Base-by-base conservation (phyloP, 2,329 filamentous ascomycete genomes). In the Penicillium fuscoglaucum region DNA sequence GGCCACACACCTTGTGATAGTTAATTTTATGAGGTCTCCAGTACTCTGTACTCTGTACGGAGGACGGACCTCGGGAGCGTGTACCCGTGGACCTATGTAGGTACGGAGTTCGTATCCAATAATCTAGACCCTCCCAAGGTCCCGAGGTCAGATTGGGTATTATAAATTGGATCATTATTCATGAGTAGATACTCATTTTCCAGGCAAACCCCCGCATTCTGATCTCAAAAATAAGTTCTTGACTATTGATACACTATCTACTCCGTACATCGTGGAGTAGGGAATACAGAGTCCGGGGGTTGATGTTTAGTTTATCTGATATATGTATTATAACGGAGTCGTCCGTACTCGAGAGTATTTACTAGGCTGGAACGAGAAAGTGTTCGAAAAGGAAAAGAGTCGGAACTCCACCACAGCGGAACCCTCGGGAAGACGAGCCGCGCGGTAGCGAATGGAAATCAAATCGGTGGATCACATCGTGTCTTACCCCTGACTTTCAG, bases 391-490 rank as follows among this genome's bases (percentile, higher is more conserved):
- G 31, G 55, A 49, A 49, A 66, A 61, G 46, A 62, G 46, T 50
- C 54, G 60, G 37, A 40, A 45, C 63, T 64, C 64, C 63, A 31
- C 17, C 24, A 45, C 39, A 54, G 56, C 62, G 60, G 60, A 62
- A 49, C 28, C 33, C 37, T 58, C 61, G 63, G 61, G 58, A 57
- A 60, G 59, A 61, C 51, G 59, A 64, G 61, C 58, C 65, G 61
- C 60, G 55, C 60, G 60, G 63, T 62, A 66, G 62, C 55, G 55
- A 65, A 61, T 63, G 19, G 39, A 29, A 45, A 49, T 21, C 33
- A 44, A 24, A 24, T 46, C 29, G 29, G 61, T 62, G 60, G 57
- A 31, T 55, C 55, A 19, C 1, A 44, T n/a, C 15, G 24, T 41
- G 49, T 19, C 40, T 35, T 21, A 10, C 48, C 46, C 46, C 31